Conservation (phyloP, 2,329 filamentous ascomycete genomes). For the Penicillium fuscoglaucum region DNA sequence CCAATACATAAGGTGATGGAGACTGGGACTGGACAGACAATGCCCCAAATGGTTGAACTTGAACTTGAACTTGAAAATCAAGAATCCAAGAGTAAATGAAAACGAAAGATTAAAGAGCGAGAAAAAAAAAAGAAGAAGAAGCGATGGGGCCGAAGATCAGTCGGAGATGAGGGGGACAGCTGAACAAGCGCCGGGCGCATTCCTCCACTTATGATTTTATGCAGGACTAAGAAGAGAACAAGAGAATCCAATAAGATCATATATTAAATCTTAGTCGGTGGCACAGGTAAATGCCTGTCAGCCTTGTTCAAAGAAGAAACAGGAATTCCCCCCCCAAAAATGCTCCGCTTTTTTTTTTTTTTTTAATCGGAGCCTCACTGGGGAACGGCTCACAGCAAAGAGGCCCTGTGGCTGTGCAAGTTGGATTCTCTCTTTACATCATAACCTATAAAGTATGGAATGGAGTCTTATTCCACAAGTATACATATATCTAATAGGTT, state of each 20-base stretch:
- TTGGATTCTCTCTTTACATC: background rate
- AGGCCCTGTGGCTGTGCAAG: conserved; percentile 1
- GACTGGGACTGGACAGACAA: background rate
- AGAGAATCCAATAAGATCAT: background rate
- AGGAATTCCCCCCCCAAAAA: background rate
- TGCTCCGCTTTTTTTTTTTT: background rate
- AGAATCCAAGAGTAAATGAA: background rate
- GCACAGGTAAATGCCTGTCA: background rate
- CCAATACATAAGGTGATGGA: background rate
- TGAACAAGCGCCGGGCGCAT: conserved; percentile 16
- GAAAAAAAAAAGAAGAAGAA: background rate
- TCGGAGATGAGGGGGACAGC: conserved; percentile 10
- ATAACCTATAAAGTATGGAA: background rate
- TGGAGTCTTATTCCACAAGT: background rate
- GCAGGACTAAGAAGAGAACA: background rate
- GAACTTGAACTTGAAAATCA: background rate
- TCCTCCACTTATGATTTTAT: background rate
- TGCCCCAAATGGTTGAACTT: background rate
- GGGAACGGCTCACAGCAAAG: background rate
- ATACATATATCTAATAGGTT: background rate
- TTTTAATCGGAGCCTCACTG: background rate
- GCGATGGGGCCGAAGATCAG: conserved; percentile 11
- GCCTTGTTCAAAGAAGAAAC: conserved; percentile 4
- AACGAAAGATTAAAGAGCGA: background rate
- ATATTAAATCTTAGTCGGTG: background rate